A percentile compares a stretch with the other conserved stretches of the same genome.
Evolutionary conservation across 257 asterid species (phyloP).

Genomic region (Gardenia jasminoides): DNA sequence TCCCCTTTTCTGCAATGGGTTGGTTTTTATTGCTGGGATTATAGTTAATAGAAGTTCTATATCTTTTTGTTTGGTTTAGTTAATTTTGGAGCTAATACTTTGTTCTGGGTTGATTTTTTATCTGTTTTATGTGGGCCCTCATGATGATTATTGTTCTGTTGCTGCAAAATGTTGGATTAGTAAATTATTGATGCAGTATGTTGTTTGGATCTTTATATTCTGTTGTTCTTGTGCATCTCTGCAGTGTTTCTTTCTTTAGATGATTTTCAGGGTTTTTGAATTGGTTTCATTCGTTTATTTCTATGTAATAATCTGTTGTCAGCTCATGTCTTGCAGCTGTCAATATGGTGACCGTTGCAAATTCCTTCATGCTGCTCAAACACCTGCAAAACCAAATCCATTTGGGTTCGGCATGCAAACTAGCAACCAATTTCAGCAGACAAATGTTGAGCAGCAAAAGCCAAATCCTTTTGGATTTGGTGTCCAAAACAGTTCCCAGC

Average conservation of each 20-base stretch:
- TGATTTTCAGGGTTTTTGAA: neutral
- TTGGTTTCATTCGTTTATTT: neutral
- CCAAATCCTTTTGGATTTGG: constrained; percentile 86
- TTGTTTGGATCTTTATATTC: neutral
- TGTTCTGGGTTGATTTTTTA: neutral
- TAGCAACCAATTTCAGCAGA: constrained; percentile 40
- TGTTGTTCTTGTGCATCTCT: neutral
- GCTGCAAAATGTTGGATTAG: no score
- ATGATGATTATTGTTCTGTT: no score
- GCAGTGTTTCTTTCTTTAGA: neutral
- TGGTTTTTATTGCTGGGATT: no score
- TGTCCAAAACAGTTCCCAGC: constrained; percentile 51
- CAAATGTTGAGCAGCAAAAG: constrained; percentile 49
- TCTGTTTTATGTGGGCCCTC: neutral
- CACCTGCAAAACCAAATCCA: constrained; percentile 54
- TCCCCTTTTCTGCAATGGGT: no score
- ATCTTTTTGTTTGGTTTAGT: neutral
- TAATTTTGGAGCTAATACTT: neutral
- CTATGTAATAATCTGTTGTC: constrained; percentile 20
- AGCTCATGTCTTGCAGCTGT: constrained; percentile 56
- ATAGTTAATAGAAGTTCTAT: neutral
- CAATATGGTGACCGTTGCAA: constrained; percentile 69
- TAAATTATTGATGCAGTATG: neutral
- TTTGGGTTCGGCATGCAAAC: constrained; percentile 71
- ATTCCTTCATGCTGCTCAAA: constrained; percentile 62